Evolutionary conservation across 2,329 filamentous ascomycete genomes (phyloP), one percentile per base, ranked within the genome.

Genomic region (Epicoccum sorghinum): DNA sequence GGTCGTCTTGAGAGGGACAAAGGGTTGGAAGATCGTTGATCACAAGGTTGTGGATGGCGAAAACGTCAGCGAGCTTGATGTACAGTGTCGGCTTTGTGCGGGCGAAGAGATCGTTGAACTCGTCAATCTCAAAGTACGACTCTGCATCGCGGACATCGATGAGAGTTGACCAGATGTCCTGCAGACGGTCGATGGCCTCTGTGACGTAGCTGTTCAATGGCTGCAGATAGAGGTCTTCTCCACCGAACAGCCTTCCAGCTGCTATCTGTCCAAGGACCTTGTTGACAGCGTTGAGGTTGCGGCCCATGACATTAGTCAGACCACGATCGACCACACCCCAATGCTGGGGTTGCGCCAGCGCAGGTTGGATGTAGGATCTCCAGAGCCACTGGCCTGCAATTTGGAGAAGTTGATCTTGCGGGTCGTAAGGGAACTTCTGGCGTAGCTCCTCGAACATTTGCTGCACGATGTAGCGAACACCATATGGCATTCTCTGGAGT

Each of bases 1-100:
- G 84, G 71, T 99, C 95, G 62, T 97, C 93, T 30, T 90, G 86
- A 57, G 81, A 84, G 1, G 90, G 89, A 65, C 91, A 96, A 57
- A 98, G 87, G 52, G 82, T 81, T 4, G 87, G 80, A 43, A 97
- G 84, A 65, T 98, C 91, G 23, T 87, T 82, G 3, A 91, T 88
- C 49, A 98, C 84, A 22, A 98, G 83, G 60, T 89, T 91, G 77
- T 99, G 96, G 55, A 99, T 93, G 43, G 93, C 90, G 73, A 99
- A 98, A 52, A 99, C 93, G 73, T 99, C 95, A 13, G 90, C 86
- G 85, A 99, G 93, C 79, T 99, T 99, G 80, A 99, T 96, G 79
- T 98, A 99, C n/a, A 99, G 82, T 0, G 93, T 98, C 6, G 95
- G 95, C 76, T 96, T 96, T 60, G 92, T 95, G 74, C 96, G 93